Conservation (phyloP, 306 rosid genomes). For the Prunus persica region Prunus_persica_NCBIv2 NC_034010.1:18948001-18948500, state of each 20-base stretch:
- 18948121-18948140: not conserved
- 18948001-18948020: not conserved
- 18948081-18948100: not conserved
- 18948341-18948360: slow-evolving; percentile 17
- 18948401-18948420: slow-evolving; percentile 99
- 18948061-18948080: not conserved
- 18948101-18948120: not conserved
- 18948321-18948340: not conserved
- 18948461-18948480: slow-evolving; percentile 85
- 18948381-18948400: slow-evolving; percentile 93
- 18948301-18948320: not conserved
- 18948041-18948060: not conserved
- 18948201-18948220: not conserved
- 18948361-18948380: slow-evolving; percentile 52
- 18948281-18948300: not conserved
- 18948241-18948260: not conserved
- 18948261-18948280: not conserved
- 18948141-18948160: not conserved
- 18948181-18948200: not conserved
- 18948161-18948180: not conserved
- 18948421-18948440: slow-evolving; percentile 95
- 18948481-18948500: slow-evolving; percentile 75
- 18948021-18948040: slow-evolving; percentile 3
- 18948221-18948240: not conserved
- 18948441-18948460: slow-evolving; percentile 68